Percentiles rank a stretch among this genome's conserved stretches.
Conservation (phyloP, 768 basidiomycete genomes). For the Jaapia argillacea region DNA sequence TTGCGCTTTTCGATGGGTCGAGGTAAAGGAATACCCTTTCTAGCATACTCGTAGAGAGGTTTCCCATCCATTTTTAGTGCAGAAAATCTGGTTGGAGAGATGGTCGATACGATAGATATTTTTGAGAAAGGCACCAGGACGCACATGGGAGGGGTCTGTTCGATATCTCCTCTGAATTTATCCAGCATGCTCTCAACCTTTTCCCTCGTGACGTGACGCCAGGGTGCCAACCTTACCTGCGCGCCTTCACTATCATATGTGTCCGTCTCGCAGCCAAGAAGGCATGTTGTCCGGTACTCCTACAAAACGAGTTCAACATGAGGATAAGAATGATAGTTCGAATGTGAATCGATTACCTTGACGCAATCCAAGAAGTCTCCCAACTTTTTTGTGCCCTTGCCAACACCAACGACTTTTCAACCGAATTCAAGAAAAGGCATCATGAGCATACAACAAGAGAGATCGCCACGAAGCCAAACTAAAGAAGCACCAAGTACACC, state of each 20-base stretch:
- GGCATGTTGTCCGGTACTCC: constrained; percentile 88
- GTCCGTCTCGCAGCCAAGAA: constrained; percentile 93
- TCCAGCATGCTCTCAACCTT: constrained; percentile 58
- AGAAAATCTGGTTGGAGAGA: constrained; percentile 51
- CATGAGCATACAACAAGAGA: background rate
- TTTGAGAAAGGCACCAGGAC: constrained; percentile 7
- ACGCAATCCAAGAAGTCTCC: constrained; percentile 77
- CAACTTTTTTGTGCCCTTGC: constrained; percentile 84
- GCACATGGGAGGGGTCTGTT: constrained; percentile 89
- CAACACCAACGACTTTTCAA: constrained; percentile 81
- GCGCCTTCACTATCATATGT: constrained; percentile 88
- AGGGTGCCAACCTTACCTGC: constrained; percentile 65
- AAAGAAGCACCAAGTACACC: constrained; percentile 71
- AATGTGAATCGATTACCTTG: constrained; percentile 46
- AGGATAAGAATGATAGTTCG: background rate
- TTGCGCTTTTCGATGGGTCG: constrained; percentile 86
- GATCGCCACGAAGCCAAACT: constrained; percentile 10
- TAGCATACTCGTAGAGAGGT: constrained; percentile 92
- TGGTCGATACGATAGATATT: constrained; percentile 4
- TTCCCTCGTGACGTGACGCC: constrained; percentile 77
- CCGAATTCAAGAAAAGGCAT: constrained; percentile 1
- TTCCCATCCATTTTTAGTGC: constrained; percentile 98
- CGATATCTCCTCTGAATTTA: constrained; percentile 78
- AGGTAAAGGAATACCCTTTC: constrained; percentile 83
- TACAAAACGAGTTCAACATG: constrained; percentile 22